These are phyloP conservation scores for Cercophora samala DNA, from an alignment of 495 filamentous ascomycete genomes.

Conservation along the genomic window DNA sequence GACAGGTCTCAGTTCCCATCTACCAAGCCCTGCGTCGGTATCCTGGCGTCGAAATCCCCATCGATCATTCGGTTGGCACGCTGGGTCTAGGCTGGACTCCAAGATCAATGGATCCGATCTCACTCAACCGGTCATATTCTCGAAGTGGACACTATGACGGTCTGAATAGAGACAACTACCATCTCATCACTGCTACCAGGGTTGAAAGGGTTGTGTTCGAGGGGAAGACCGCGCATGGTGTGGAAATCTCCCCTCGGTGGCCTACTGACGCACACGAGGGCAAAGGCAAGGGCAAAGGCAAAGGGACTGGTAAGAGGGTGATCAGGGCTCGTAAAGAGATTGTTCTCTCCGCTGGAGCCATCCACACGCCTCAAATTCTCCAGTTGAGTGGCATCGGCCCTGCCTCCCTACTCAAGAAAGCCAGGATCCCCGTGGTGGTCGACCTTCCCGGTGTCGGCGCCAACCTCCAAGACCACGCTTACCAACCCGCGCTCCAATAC, in stretches of 20 bases:
- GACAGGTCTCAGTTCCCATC: neutral
- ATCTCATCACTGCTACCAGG: slow-evolving; percentile 18
- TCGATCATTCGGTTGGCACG: neutral
- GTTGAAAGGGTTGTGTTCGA: slow-evolving; percentile 33
- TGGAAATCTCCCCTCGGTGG: slow-evolving; percentile 11
- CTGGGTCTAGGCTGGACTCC: slow-evolving; percentile 10
- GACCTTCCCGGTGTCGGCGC: slow-evolving; percentile 51
- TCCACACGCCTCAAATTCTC: slow-evolving; percentile 53
- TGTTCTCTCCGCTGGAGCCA: slow-evolving; percentile 51
- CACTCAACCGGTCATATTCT: slow-evolving; percentile 33
- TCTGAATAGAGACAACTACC: slow-evolving; percentile 18
- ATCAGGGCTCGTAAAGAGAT: slow-evolving; percentile 46
- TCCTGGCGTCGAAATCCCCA: neutral
- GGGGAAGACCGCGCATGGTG: slow-evolving; percentile 15
- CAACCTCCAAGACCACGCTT: slow-evolving; percentile 51
- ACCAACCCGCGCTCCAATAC: neutral
- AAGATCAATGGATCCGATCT: slow-evolving; percentile 27
- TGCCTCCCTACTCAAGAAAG: slow-evolving; percentile 35
- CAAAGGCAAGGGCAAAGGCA: neutral
- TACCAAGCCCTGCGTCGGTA: neutral
- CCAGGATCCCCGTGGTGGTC: slow-evolving; percentile 39
- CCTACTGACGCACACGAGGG: neutral
- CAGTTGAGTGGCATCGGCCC: slow-evolving; percentile 52
- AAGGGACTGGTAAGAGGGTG: neutral
- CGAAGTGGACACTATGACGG: slow-evolving; percentile 34